These are phyloP conservation scores for Rhododendron molle DNA, from an alignment of 148 eudicot species.

Conservation along the genomic window DNA sequence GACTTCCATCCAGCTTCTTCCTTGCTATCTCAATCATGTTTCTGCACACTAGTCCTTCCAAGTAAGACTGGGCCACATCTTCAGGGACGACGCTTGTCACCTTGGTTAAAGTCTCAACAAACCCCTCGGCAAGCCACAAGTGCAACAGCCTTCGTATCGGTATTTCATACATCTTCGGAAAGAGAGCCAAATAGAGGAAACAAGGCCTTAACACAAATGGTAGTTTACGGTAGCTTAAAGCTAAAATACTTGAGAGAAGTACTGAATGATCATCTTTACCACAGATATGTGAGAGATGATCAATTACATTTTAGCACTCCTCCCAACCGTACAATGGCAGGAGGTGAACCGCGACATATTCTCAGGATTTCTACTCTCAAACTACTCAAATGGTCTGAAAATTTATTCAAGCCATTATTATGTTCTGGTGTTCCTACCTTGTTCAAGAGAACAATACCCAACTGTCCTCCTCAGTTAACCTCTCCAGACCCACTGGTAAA, in stretches of 20 bases:
- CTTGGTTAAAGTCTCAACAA: conserved; percentile 7
- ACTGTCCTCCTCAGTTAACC: neutral
- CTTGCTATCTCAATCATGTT: conserved; percentile 37
- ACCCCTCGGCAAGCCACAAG: conserved; percentile 53
- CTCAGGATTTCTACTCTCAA: neutral
- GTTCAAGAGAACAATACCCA: neutral
- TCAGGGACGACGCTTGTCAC: neutral
- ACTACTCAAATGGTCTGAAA: neutral
- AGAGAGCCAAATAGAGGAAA: conserved; percentile 41
- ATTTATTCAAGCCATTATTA: neutral
- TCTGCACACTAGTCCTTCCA: conserved; percentile 32
- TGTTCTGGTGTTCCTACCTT: neutral
- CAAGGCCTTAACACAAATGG: conserved; percentile 29
- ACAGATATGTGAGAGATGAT: neutral
- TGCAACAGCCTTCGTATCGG: conserved; percentile 33
- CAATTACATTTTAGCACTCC: neutral
- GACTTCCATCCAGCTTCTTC: conserved; percentile 19
- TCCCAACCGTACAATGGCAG: neutral
- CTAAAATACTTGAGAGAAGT: conserved; percentile 5
- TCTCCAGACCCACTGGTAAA: neutral
- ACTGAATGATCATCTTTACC: neutral
- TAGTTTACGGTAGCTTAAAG: conserved; percentile 36
- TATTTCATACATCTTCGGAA: conserved; percentile 35
- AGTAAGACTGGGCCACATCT: conserved; percentile 28
- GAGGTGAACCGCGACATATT: neutral